These are phyloP conservation scores for Aspergillus latus DNA, from an alignment of 2,329 filamentous ascomycete species.

Conservation along the genomic window DNA sequence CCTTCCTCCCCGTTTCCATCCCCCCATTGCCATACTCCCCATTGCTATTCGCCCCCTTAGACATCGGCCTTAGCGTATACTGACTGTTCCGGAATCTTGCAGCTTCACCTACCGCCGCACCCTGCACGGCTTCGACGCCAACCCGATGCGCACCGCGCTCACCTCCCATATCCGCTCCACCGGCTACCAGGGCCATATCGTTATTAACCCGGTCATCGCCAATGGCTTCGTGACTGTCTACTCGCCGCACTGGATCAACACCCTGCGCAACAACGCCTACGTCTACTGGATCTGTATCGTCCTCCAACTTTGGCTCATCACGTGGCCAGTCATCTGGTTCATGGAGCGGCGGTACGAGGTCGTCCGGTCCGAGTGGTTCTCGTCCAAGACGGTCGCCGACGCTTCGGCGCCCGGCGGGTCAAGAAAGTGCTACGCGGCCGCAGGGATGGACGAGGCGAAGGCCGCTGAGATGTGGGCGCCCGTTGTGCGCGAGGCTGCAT, in stretches of 20 bases:
- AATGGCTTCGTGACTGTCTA: slow-evolving; percentile 36
- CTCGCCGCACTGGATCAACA: slow-evolving; percentile 42
- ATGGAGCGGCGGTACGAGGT: slow-evolving; percentile 40
- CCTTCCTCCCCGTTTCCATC: not conserved
- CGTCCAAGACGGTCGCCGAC: slow-evolving; percentile 20
- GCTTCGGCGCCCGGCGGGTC: not conserved
- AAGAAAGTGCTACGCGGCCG: slow-evolving; percentile 25
- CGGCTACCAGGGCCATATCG: slow-evolving; percentile 38
- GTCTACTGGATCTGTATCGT: slow-evolving; percentile 38
- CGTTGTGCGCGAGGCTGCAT: slow-evolving; percentile 37
- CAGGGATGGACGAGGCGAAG: slow-evolving; percentile 23
- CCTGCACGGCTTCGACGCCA: slow-evolving; percentile 31
- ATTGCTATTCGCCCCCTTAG: too few relatives aligned
- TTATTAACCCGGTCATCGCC: slow-evolving; percentile 24
- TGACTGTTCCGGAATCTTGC: not conserved
- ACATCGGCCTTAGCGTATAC: not conserved
- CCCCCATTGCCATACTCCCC: too few relatives aligned
- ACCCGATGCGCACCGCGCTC: slow-evolving; percentile 29
- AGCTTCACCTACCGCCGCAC: slow-evolving; percentile 35
- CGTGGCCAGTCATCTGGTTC: slow-evolving; percentile 41
- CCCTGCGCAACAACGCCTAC: slow-evolving; percentile 32
- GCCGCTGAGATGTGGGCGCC: slow-evolving; percentile 35
- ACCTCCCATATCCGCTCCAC: slow-evolving; percentile 39
- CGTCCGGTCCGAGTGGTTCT: slow-evolving; percentile 33
- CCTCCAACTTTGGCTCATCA: slow-evolving; percentile 41